These are phyloP conservation scores for Bigelowiella natans DNA, from an alignment of 78 protist species.

Conservation along the genomic window DNA sequence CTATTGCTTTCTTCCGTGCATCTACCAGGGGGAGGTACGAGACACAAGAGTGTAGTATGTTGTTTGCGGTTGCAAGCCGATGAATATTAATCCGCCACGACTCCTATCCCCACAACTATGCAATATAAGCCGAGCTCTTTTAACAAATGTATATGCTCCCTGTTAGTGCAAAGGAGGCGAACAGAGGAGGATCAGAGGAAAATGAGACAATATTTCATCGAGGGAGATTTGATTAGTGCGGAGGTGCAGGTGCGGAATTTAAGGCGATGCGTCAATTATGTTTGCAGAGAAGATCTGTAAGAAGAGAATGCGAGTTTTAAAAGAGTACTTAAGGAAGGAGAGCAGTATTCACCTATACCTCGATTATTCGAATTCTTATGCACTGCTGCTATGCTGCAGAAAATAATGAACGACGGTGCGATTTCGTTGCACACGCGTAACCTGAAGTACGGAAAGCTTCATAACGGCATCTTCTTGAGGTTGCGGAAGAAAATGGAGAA, in stretches of 20 bases:
- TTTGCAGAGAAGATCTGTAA: too few relatives aligned
- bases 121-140: too few relatives aligned
- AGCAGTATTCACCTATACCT: too few relatives aligned
- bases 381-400: not conserved
- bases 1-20: constrained; percentile 26
- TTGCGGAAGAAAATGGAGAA: not conserved
- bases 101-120: too few relatives aligned
- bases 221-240: not conserved
- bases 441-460: constrained; percentile 28
- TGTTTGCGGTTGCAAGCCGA: too few relatives aligned
- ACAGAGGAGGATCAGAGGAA: not conserved
- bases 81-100: too few relatives aligned
- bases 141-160: too few relatives aligned
- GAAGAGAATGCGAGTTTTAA: too few relatives aligned
- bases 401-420: constrained; percentile 13
- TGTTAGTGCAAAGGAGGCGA: constrained; percentile 7
- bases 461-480: not conserved
- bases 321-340: too few relatives aligned
- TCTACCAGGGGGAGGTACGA: constrained; percentile 24
- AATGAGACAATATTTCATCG: not conserved
- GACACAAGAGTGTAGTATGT: too few relatives aligned
- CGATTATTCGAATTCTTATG: too few relatives aligned
- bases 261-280: not conserved
- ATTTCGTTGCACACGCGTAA: constrained; percentile 23
- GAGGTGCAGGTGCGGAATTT: constrained; percentile 9